A percentile compares a stretch with the other conserved stretches of the same genome.
phyloP scores from a whole-genome alignment of 2,329 filamentous ascomycete genomes.

The Calonectria multiphialidica region DNA sequence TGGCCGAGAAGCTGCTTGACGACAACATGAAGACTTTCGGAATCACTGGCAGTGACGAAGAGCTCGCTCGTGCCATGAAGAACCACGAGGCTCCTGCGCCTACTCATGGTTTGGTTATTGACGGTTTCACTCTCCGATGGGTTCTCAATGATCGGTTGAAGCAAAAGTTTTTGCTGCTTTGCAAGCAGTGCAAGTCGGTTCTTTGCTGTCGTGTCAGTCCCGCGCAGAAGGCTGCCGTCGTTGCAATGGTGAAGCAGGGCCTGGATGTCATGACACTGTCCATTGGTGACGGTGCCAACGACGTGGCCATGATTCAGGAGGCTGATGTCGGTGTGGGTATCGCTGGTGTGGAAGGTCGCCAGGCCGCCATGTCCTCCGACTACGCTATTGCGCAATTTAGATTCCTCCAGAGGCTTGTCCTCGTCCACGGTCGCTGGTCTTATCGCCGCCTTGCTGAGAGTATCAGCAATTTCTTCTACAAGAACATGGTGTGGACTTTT shows the following conservation, averaged over 20 bases:
- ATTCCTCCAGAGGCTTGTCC: conserved; percentile 84
- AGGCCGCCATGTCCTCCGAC: conserved; percentile 96
- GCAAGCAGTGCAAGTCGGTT: conserved; percentile 97
- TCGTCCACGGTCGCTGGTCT: conserved; percentile 96
- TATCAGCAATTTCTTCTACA: conserved; percentile 99
- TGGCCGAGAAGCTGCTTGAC: conserved; percentile 79
- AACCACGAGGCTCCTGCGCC: conserved; percentile 88
- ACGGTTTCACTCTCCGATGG: conserved; percentile 92
- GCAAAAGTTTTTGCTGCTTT: conserved; percentile 93
- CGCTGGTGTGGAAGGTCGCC: conserved; percentile 90
- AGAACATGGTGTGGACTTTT: conserved; percentile 99
- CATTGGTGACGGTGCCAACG: conserved; percentile 93
- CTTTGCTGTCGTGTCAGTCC: conserved; percentile 98
- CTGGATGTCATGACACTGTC: conserved; percentile 96
- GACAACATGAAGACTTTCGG: conserved; percentile 79
- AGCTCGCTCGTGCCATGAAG: conserved; percentile 81
- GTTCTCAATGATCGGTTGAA: conserved; percentile 85
- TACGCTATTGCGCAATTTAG: conserved; percentile 96
- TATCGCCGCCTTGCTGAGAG: conserved; percentile 93
- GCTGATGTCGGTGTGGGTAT: conserved; percentile 97
- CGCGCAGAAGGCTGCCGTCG: conserved; percentile 96
- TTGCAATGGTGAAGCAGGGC: conserved; percentile 93
- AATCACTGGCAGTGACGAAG: conserved; percentile 86
- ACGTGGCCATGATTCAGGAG: conserved; percentile 98
- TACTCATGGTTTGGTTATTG: conserved; percentile 94